Percentiles rank a stretch among this genome's conserved stretches.
Conservation (phyloP, 495 filamentous ascomycete genomes). For the Terfezia claveryi region DNA sequence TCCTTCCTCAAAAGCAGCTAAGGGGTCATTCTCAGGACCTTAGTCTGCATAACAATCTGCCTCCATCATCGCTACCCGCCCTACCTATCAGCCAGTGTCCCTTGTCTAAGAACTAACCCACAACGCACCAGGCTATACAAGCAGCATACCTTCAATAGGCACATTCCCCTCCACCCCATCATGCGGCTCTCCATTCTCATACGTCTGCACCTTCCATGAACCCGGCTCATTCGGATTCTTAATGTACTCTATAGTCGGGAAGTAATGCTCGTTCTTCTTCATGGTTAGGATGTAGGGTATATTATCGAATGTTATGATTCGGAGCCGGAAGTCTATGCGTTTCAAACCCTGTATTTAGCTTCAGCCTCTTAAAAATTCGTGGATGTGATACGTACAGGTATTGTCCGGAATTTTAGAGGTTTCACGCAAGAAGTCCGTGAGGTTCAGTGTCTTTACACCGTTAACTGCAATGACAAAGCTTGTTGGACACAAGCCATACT, state of each 20-base stretch:
- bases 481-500: slow-evolving; percentile 81
- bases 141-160: neutral
- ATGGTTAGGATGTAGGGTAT: slow-evolving; percentile 96
- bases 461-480: slow-evolving; percentile 97
- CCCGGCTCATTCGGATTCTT: slow-evolving; percentile 40
- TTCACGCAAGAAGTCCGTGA: slow-evolving; percentile 56
- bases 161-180: slow-evolving; percentile 4
- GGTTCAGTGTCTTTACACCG: slow-evolving; percentile 54
- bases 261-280: slow-evolving; percentile 99
- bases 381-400: slow-evolving; percentile 35
- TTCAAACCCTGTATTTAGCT: too few species aligned
- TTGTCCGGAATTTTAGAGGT: slow-evolving; percentile 81
- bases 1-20: too few species aligned
- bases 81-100: too few species aligned
- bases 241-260: slow-evolving; percentile 72
- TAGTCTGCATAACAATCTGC: too few species aligned
- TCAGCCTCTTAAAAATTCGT: neutral
- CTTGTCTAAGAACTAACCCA: too few species aligned
- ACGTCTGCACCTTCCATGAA: slow-evolving; percentile 52
- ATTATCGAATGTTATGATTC: slow-evolving; percentile 89
- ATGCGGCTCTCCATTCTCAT: slow-evolving; percentile 28
- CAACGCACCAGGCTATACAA: too few species aligned
- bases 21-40: too few species aligned
- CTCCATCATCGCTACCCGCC: too few species aligned
- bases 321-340: slow-evolving; percentile 57